phyloP scores from a whole-genome alignment of 306 rosid species.

The Ziziphus jujuba region DNA sequence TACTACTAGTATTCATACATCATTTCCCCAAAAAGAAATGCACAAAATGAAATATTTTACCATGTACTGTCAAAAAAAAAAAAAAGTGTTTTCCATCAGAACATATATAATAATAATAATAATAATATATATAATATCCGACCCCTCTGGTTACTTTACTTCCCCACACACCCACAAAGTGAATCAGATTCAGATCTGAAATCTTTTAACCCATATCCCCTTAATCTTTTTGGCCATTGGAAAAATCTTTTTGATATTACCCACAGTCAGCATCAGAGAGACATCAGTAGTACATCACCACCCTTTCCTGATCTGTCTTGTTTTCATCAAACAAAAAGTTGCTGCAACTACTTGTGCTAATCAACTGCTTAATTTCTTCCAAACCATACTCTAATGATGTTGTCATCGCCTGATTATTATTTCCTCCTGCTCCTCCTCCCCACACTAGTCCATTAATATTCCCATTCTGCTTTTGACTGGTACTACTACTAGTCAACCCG shows the following conservation, averaged over 20 bases:
- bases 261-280: constrained; percentile 43
- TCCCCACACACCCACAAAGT: too few relatives aligned
- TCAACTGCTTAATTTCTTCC: constrained; percentile 68
- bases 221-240: not conserved
- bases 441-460: constrained; percentile 30
- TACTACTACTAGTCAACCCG: too few relatives aligned
- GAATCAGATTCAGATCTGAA: constrained; percentile 12
- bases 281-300: constrained; percentile 36
- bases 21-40: constrained; percentile 39
- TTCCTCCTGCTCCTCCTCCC: constrained; percentile 45
- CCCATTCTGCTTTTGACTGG: not conserved
- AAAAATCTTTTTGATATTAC: constrained; percentile 40
- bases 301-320: constrained; percentile 56
- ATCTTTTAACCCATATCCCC: constrained; percentile 9
- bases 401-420: too few relatives aligned
- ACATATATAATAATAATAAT: not conserved
- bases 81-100: constrained; percentile 12
- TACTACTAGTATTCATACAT: constrained; percentile 19
- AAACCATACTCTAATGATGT: constrained; percentile 56
- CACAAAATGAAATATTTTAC: constrained; percentile 19
- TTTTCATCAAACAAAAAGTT: constrained; percentile 62
- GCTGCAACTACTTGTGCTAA: constrained; percentile 41
- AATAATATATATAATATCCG: too few relatives aligned
- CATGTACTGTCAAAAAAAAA: constrained; percentile 28
- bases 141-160: not conserved